Percentiles rank a stretch among this genome's conserved stretches.
phyloP scores from a whole-genome alignment of 768 basidiomycete species.

The Lactifluus hygrophoroides region DNA sequence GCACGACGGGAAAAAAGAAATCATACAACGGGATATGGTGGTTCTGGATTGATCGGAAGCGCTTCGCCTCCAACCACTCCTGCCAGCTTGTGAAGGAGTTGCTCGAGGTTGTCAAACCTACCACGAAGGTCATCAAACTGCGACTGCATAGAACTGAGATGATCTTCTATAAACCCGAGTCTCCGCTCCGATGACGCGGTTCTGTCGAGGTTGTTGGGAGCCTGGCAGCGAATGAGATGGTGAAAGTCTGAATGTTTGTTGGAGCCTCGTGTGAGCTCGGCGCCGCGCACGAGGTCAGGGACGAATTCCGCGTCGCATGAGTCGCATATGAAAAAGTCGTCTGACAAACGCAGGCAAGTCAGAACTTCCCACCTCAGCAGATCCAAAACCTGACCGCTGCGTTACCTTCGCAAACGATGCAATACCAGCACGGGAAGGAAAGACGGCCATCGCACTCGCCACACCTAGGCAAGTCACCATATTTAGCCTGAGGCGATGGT shows the following conservation, averaged over 20 bases:
- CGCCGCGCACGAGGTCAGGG: too few relatives aligned
- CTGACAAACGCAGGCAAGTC: too few relatives aligned
- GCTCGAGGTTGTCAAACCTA: background rate
- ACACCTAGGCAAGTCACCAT: constrained; percentile 17
- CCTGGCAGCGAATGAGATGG: constrained; percentile 13
- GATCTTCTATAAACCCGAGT: background rate
- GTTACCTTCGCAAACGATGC: constrained; percentile 25
- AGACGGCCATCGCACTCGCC: constrained; percentile 20
- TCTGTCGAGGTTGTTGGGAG: background rate
- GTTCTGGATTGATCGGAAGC: too few relatives aligned
- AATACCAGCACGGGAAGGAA: constrained; percentile 27
- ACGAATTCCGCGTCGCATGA: constrained; percentile 13
- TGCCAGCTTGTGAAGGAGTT: background rate
- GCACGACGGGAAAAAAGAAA: too few relatives aligned
- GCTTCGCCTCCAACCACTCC: too few relatives aligned
- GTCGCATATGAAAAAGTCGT: constrained; percentile 18
- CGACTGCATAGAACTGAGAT: background rate
- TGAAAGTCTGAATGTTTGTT: too few relatives aligned
- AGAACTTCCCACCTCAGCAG: too few relatives aligned
- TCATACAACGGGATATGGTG: too few relatives aligned
- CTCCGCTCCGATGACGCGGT: background rate
- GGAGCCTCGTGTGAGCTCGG: too few relatives aligned
- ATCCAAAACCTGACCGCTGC: too few relatives aligned
- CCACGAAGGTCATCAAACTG: background rate
- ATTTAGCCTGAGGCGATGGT: background rate